Base-by-base conservation (phyloP, 192 early-diverging fungal genomes). In the Coemansia sp. region DNA sequence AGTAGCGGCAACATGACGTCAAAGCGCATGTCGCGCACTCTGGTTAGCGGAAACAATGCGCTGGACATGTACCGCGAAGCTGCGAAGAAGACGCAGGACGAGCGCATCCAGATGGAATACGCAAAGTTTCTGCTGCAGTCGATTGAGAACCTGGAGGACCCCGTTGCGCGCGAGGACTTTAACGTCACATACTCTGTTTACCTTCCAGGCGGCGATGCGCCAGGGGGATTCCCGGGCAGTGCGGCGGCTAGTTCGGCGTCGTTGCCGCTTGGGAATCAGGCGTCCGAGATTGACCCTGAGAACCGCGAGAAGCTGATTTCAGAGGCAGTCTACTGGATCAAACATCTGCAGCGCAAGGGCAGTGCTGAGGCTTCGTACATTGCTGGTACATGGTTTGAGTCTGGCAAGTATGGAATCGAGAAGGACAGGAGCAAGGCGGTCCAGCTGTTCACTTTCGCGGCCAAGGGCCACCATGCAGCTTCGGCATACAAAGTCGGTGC, bases 101-200 rank as follows among this genome's bases (percentile, higher is more conserved):
- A 84, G 22, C 73, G 85, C 23, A 85, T 86, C 44, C 90, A 93
- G 82, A 54, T 90, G 50, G 87, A 87, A 34, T 93, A 88, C 75
- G 88, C 88, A 44, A 86, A 88, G 72, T 93, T 89, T 64, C 71
- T 93, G 47, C 60, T 93, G 26, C 81, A 90, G 74, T 85, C 89
- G 49, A 85, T 86, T 30, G 78, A 86, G 67, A 81, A 75, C 51
- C 68, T 79, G 25, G 72, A 82, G 31, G 78, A 81, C 24, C 70
- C 74, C 1, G 58, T 62, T 7, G 71, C 67, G 63, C 74, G 73
- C 64, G 78, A 76, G 44, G 74, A 81, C 62, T 63, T 76, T 58
- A 73, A 76, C 38, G 70, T 76, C 44, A 81, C 78, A 21, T 81
- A 81, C 58, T 76, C 78, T 16, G 63, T 81, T 58, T 81, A 81